Percentiles rank a stretch among this genome's conserved stretches.
Evolutionary conservation across 345 rosid genomes (phyloP).

Genomic region (Acer yangbiense): DNA sequence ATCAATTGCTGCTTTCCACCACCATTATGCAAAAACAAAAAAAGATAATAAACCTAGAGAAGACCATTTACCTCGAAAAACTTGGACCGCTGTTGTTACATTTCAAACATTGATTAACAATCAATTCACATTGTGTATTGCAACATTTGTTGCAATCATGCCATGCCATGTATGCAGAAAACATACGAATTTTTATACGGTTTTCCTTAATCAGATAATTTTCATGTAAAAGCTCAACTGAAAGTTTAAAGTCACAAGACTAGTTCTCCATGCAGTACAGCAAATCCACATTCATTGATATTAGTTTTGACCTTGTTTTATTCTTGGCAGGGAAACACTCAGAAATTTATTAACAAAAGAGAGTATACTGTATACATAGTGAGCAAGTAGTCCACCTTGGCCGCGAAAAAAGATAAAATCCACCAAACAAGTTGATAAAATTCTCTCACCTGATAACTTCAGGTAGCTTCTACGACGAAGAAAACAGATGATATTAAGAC

Average conservation of each 20-base stretch:
- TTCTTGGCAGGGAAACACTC: too few relatives aligned
- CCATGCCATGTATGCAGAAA: background rate
- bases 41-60: background rate
- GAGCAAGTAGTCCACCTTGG: too few relatives aligned
- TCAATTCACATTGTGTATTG: background rate
- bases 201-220: constrained; percentile 1
- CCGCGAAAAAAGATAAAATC: background rate
- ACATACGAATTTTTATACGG: background rate
- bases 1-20: background rate
- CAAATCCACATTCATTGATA: background rate
- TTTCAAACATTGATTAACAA: background rate
- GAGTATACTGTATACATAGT: too few relatives aligned
- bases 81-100: background rate
- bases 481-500: background rate
- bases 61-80: background rate
- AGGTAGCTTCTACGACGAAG: background rate
- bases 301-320: too few relatives aligned
- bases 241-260: background rate
- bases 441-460: background rate
- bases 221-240: background rate
- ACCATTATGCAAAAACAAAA: background rate
- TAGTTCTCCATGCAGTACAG: background rate
- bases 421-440: background rate
- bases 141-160: too few relatives aligned
- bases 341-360: too few relatives aligned